Evolutionary conservation across 306 rosid genomes (phyloP).

Genomic region (Notholithocarpus densiflorus): DNA sequence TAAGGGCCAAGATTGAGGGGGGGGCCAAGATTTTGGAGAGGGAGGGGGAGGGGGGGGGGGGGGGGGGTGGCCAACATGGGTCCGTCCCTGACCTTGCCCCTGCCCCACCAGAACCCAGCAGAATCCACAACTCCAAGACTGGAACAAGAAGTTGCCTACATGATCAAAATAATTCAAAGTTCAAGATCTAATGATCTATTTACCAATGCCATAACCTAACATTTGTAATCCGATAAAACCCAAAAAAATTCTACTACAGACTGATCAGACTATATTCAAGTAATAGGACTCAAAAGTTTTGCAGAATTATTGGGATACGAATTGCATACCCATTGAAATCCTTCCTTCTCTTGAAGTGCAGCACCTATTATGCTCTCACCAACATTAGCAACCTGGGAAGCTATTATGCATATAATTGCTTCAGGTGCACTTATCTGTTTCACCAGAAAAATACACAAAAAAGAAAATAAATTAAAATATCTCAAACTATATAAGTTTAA

Average conservation of each 20-base stretch:
- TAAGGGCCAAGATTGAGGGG: no score
- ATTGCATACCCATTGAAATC: constrained; percentile 81
- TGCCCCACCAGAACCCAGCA: no score
- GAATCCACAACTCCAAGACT: no score
- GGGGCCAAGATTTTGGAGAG: no score
- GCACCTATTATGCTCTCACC: constrained; percentile 99
- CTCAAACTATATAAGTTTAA: neutral
- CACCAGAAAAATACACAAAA: constrained; percentile 9
- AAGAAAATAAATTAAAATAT: neutral
- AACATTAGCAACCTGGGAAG: constrained; percentile 91
- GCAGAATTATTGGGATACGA: neutral
- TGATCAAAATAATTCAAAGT: neutral
- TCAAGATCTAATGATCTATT: neutral
- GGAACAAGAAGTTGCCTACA: neutral
- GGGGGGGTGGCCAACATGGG: no score
- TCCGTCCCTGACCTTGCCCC: no score
- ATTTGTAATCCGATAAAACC: neutral
- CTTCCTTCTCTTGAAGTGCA: constrained; percentile 87
- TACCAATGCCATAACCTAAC: neutral
- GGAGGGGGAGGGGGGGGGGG: no score
- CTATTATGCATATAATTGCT: constrained; percentile 75
- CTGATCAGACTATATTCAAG: neutral
- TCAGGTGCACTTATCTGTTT: constrained; percentile 62
- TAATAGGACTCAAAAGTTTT: neutral
- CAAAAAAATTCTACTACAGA: neutral